These are phyloP conservation scores for Phaeomoniella chlamydospora DNA, from an alignment of 2,329 filamentous ascomycete genomes.

Conservation along the genomic window DNA sequence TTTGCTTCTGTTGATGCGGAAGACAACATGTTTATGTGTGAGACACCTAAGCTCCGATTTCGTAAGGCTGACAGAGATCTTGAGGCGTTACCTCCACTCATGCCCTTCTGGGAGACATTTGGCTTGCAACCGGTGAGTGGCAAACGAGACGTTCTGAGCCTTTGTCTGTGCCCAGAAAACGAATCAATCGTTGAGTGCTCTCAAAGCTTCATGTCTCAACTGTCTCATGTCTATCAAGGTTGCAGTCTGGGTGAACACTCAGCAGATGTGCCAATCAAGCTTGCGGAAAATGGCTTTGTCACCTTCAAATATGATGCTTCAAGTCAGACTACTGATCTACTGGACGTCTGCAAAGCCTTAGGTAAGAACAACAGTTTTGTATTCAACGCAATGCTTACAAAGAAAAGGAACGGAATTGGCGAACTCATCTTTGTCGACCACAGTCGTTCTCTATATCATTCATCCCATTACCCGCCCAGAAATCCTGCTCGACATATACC, in stretches of 20 bases:
- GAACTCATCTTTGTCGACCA: slow-evolving; percentile 18
- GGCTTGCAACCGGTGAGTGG: slow-evolving; percentile 41
- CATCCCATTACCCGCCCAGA: slow-evolving; percentile 37
- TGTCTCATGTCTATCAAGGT: slow-evolving; percentile 39
- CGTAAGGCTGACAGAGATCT: slow-evolving; percentile 37
- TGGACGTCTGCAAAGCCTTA: slow-evolving; percentile 18
- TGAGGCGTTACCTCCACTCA: slow-evolving; percentile 40
- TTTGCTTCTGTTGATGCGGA: background rate
- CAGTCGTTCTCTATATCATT: slow-evolving; percentile 43
- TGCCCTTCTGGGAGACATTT: slow-evolving; percentile 48
- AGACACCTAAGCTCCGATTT: slow-evolving; percentile 37
- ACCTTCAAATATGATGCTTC: slow-evolving; percentile 18
- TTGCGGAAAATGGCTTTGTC: slow-evolving; percentile 21
- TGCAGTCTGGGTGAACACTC: slow-evolving; percentile 41
- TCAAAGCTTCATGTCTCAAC: slow-evolving; percentile 35
- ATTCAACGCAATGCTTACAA: background rate
- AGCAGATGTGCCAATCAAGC: slow-evolving; percentile 24
- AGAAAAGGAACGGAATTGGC: slow-evolving; percentile 17
- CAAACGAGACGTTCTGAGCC: slow-evolving; percentile 41
- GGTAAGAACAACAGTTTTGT: slow-evolving; percentile 10
- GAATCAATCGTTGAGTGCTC: slow-evolving; percentile 29
- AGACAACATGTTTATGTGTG: slow-evolving; percentile 16
- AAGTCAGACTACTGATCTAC: slow-evolving; percentile 17
- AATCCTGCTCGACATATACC: slow-evolving; percentile 35
- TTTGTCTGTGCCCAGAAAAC: slow-evolving; percentile 39